phyloP scores from a whole-genome alignment of 306 rosid genomes.

The Vigna trinervia region DNA sequence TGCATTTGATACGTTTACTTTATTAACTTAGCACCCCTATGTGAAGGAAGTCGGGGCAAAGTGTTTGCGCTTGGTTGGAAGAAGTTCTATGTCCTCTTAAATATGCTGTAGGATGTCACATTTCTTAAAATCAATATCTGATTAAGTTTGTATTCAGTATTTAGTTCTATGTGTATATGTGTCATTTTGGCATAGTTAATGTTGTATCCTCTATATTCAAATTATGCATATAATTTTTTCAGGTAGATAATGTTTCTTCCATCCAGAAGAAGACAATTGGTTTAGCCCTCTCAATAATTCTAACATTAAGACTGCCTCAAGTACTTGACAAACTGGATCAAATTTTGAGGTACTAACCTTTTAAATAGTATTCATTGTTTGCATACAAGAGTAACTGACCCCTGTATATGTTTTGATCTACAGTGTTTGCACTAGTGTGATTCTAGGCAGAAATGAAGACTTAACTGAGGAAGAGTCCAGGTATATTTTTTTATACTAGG shows the following conservation, averaged over 20 bases:
- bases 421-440: constrained; percentile 93
- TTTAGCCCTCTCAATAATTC: constrained; percentile 84
- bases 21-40: background rate
- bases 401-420: constrained; percentile 39
- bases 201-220: constrained; percentile 28
- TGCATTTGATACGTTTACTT: constrained; percentile 3
- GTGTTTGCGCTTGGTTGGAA: background rate
- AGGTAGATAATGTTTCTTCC: constrained; percentile 92
- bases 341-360: constrained; percentile 76
- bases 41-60: background rate
- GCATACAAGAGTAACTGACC: constrained; percentile 33
- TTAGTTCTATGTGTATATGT: background rate
- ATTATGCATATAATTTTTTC: constrained; percentile 40
- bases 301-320: constrained; percentile 90
- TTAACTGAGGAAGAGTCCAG: constrained; percentile 81
- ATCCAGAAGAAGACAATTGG: constrained; percentile 88
- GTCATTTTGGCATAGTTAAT: constrained; percentile 34
- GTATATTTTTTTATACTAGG: constrained; percentile 50
- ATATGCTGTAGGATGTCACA: constrained; percentile 31
- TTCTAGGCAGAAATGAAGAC: constrained; percentile 75
- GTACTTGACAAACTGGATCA: constrained; percentile 93
- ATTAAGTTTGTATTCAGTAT: background rate
- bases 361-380: constrained; percentile 33
- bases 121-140: constrained; percentile 39
- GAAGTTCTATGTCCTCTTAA: constrained; percentile 25